phyloP scores from a whole-genome alignment of 495 filamentous ascomycete species.

The Penicillium maclennaniae region DNA sequence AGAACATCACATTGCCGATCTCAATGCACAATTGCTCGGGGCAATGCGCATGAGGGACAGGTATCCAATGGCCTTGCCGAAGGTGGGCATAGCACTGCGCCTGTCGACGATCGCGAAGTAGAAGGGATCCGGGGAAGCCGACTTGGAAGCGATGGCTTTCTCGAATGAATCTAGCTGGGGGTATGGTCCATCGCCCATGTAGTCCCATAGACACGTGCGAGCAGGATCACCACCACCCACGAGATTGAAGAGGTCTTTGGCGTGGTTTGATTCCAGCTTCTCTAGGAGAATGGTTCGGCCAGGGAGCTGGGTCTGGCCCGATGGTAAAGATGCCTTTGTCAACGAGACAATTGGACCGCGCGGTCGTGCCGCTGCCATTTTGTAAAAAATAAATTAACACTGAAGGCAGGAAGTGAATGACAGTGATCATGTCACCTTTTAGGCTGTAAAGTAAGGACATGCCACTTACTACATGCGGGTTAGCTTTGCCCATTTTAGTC shows the following conservation, averaged over 20 bases:
- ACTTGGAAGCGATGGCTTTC: conserved; percentile 20
- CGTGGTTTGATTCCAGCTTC: not conserved
- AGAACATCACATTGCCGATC: conserved; percentile 49
- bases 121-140: conserved; percentile 30
- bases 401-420: not conserved
- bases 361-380: not conserved
- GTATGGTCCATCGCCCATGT: conserved; percentile 43
- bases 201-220: conserved; percentile 40
- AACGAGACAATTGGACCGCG: not conserved
- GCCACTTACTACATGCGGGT: too few species aligned
- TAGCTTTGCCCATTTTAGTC: too few species aligned
- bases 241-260: conserved; percentile 29
- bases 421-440: not conserved
- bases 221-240: conserved; percentile 32
- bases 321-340: not conserved
- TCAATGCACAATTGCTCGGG: conserved; percentile 39
- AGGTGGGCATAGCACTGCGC: not conserved
- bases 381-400: not conserved
- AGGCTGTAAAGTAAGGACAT: too few species aligned
- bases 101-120: conserved; percentile 42
- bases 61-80: conserved; percentile 34
- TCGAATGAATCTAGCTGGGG: conserved; percentile 29
- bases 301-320: not conserved
- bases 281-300: not conserved
- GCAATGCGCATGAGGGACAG: conserved; percentile 43